phyloP scores from a whole-genome alignment of 2,329 filamentous ascomycete species.

The Triangularia setosa region DNA sequence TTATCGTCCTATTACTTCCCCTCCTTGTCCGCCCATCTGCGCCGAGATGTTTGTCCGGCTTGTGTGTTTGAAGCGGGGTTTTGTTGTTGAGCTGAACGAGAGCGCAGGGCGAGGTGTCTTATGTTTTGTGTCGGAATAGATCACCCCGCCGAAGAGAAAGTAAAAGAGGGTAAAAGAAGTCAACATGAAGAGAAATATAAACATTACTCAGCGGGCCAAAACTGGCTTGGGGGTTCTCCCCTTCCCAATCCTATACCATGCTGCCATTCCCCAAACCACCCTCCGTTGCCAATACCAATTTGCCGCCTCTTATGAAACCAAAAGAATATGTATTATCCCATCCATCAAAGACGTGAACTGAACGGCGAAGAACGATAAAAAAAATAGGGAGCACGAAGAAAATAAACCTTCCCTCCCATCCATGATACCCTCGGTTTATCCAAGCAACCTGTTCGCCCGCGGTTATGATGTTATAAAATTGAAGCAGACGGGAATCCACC shows the following conservation, averaged over 20 bases:
- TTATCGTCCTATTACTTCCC: background rate
- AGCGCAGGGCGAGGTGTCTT: background rate
- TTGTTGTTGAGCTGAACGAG: background rate
- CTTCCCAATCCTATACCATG: background rate
- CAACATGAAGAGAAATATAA: constrained; percentile 12
- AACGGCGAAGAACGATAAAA: background rate
- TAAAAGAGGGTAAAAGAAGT: background rate
- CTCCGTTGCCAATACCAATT: background rate
- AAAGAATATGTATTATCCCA: background rate
- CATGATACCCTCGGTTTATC: background rate
- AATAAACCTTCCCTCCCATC: background rate
- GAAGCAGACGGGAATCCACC: background rate
- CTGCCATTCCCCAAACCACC: background rate
- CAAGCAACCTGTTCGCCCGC: background rate
- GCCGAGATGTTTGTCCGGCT: background rate
- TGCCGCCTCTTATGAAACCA: background rate
- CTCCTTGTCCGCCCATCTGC: background rate
- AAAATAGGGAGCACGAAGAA: background rate
- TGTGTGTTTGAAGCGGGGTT: too few relatives aligned
- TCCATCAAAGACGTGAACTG: background rate
- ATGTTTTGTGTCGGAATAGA: background rate
- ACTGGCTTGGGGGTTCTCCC: constrained; percentile 8
- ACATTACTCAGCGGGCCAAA: constrained; percentile 16
- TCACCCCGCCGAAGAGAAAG: background rate
- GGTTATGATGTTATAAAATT: background rate